Evolutionary conservation across 1,139 yeast species (phyloP).

Genomic region (Debaryomyces coudertii): DNA sequence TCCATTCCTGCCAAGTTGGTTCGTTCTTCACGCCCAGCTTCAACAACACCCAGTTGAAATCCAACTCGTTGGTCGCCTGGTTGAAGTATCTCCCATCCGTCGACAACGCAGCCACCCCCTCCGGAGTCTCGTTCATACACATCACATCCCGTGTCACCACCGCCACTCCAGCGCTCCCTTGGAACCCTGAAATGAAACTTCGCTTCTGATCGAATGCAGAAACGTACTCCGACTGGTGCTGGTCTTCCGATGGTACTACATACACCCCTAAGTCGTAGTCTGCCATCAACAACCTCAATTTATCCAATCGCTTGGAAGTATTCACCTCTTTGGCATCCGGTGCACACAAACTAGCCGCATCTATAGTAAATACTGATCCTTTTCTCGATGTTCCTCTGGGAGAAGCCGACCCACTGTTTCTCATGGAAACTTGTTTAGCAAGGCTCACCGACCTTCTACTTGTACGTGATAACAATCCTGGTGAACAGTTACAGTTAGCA

Average conservation of each 20-base stretch:
- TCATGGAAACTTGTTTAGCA: slow-evolving; percentile 50
- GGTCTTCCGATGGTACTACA: slow-evolving; percentile 89
- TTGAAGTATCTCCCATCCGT: slow-evolving; percentile 95
- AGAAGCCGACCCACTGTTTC: slow-evolving; percentile 27
- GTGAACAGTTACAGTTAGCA: slow-evolving; percentile 79
- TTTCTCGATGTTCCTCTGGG: slow-evolving; percentile 40
- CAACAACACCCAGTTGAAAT: slow-evolving; percentile 82
- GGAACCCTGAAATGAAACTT: slow-evolving; percentile 83
- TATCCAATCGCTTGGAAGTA: slow-evolving; percentile 61
- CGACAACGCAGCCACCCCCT: slow-evolving; percentile 75
- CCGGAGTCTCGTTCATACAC: slow-evolving; percentile 60
- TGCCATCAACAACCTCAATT: slow-evolving; percentile 68
- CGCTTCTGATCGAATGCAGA: slow-evolving; percentile 80
- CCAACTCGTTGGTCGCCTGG: slow-evolving; percentile 88
- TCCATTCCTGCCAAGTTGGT: slow-evolving; percentile 90
- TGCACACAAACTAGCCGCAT: slow-evolving; percentile 47
- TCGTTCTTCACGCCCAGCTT: slow-evolving; percentile 77
- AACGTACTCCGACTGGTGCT: slow-evolving; percentile 91
- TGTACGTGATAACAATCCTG: slow-evolving; percentile 72
- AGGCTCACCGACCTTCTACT: slow-evolving; percentile 57
- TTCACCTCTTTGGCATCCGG: slow-evolving; percentile 55
- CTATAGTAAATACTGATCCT: slow-evolving; percentile 53
- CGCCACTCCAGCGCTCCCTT: slow-evolving; percentile 96
- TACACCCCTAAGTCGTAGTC: slow-evolving; percentile 71
- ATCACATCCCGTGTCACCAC: slow-evolving; percentile 72